Conservation (phyloP, 805 yeast genomes). For the Saccharomycopsis fodiens region DNA sequence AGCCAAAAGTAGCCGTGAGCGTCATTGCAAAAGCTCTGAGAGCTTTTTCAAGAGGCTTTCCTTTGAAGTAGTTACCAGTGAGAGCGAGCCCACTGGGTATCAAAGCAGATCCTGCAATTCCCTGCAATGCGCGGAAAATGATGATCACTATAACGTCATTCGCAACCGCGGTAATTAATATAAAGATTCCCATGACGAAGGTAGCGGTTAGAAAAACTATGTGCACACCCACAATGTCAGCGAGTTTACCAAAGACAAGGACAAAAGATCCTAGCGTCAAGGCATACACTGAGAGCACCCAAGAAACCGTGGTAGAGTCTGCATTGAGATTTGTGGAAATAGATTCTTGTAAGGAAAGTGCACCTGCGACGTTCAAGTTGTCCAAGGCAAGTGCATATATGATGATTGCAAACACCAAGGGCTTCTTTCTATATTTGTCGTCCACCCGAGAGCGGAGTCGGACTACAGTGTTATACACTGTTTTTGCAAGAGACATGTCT, state of each 20-base stretch:
- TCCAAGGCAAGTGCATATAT: slow-evolving; percentile 23
- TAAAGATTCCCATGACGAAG: background rate
- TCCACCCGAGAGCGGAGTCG: background rate
- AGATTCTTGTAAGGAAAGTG: slow-evolving; percentile 22
- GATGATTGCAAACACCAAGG: slow-evolving; percentile 6
- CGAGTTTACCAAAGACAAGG: slow-evolving; percentile 34
- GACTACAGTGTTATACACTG: too few relatives aligned
- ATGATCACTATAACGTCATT: slow-evolving; percentile 28
- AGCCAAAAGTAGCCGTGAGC: slow-evolving; percentile 25
- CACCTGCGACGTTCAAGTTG: slow-evolving; percentile 25
- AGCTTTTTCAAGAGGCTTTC: slow-evolving; percentile 25
- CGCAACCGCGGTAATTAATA: background rate
- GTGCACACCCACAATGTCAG: slow-evolving; percentile 29
- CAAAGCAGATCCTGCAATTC: too few relatives aligned
- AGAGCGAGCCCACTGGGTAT: slow-evolving; percentile 33
- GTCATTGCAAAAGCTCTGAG: slow-evolving; percentile 31
- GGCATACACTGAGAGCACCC: slow-evolving; percentile 39
- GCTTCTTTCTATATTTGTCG: background rate
- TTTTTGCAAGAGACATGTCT: too few relatives aligned
- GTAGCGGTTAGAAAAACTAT: background rate
- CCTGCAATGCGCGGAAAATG: too few relatives aligned
- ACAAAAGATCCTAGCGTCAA: slow-evolving; percentile 39
- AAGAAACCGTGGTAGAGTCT: slow-evolving; percentile 31
- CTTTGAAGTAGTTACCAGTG: slow-evolving; percentile 27
- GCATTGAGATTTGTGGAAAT: slow-evolving; percentile 32